phyloP scores from a whole-genome alignment of 345 rosid species.

The Acer saccharum region DNA sequence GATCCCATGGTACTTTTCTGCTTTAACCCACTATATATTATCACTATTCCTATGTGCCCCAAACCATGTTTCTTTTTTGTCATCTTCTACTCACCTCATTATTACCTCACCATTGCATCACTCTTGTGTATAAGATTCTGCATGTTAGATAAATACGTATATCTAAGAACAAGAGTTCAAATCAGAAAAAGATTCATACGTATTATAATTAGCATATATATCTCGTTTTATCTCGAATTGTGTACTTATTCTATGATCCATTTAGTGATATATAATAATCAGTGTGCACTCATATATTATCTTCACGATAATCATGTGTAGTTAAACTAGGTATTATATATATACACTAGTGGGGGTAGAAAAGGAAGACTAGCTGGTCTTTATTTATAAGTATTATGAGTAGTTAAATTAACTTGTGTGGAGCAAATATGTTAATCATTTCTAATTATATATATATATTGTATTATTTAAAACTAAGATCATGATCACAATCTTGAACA shows the following conservation, averaged over 20 bases:
- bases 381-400: neutral
- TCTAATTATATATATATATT: neutral
- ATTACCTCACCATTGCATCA: constrained; percentile 36
- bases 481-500: constrained; percentile 17
- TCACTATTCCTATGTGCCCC: neutral
- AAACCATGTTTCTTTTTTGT: constrained; percentile 5
- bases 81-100: constrained; percentile 24
- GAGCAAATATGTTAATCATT: neutral
- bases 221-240: no score
- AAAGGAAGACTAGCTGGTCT: neutral
- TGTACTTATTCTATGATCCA: no score
- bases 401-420: neutral
- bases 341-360: neutral
- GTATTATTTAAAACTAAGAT: neutral
- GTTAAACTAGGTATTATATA: neutral
- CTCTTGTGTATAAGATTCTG: neutral
- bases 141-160: no score
- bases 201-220: no score
- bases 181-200: no score
- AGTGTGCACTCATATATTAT: neutral
- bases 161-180: no score
- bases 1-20: neutral
- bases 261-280: no score
- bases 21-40: neutral
- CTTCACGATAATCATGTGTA: constrained; percentile 5